These are phyloP conservation scores for Colletotrichum costaricense DNA, from an alignment of 2,329 filamentous ascomycete species.

Conservation along the genomic window DNA sequence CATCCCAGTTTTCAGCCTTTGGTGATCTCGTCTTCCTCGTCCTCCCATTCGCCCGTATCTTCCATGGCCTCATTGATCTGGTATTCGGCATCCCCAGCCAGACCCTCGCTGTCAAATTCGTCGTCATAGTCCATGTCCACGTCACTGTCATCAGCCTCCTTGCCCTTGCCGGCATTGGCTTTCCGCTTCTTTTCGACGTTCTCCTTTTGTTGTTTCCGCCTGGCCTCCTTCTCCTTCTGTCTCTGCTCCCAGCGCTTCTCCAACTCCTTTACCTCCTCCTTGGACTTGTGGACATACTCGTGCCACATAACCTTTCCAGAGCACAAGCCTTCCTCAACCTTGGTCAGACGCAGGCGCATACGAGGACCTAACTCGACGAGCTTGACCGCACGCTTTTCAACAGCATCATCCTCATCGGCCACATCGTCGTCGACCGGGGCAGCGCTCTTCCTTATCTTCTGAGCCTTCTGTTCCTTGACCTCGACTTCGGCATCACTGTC, in stretches of 20 bases:
- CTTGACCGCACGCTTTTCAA: constrained; percentile 90
- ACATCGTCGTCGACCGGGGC: constrained; percentile 57
- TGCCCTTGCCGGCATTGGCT: constrained; percentile 51
- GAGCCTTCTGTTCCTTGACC: constrained; percentile 73
- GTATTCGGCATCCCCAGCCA: constrained; percentile 62
- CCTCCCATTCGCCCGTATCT: constrained; percentile 63
- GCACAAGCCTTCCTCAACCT: constrained; percentile 95
- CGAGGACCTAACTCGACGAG: constrained; percentile 92
- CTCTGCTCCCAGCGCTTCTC: constrained; percentile 86
- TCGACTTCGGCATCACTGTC: constrained; percentile 98
- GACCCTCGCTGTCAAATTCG: constrained; percentile 62
- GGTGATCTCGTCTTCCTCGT: constrained; percentile 57
- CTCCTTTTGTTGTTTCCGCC: constrained; percentile 85
- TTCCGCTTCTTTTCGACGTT: constrained; percentile 90
- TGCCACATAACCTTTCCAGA: constrained; percentile 97
- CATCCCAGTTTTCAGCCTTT: constrained; percentile 37
- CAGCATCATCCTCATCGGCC: constrained; percentile 62
- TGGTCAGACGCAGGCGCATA: constrained; percentile 88
- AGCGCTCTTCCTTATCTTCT: constrained; percentile 68
- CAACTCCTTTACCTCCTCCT: constrained; percentile 79
- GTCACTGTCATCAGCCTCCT: constrained; percentile 47
- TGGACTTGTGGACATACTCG: constrained; percentile 89
- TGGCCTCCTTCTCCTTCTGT: constrained; percentile 82
- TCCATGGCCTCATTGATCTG: constrained; percentile 61
- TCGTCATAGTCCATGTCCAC: constrained; percentile 58